Evolutionary conservation across 2,329 filamentous ascomycete species (phyloP), one percentile per base, ranked within the genome.

Genomic region (Fusarium albosuccineum): DNA sequence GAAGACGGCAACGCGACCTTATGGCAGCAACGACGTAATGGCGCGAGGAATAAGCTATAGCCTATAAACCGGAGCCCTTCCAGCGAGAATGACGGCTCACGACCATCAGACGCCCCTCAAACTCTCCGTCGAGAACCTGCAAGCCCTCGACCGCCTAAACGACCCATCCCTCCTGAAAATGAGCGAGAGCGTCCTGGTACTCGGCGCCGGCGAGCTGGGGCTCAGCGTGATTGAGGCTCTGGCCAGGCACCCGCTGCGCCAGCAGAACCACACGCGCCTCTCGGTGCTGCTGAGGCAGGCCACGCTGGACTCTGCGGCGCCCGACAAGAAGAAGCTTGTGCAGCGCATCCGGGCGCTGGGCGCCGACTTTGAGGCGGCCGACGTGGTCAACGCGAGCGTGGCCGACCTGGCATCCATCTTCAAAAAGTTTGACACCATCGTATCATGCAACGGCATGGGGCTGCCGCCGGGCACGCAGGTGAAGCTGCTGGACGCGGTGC

Each of bases 121-220:
- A 61, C 71, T 74, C 46, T 74, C 71, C n/a, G 29, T 72, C 13
- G 68, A 62, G 36, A 74, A 74, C 53, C 57, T 74, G 3, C 56
- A 64, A 60, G 71, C 71, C 27, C 63, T 74, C 17, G 64, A 74
- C 44, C 62, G 67, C 53, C 67, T 74, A 41, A 66, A 74, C 61
- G 49, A 66, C 30, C 64, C 70, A 14, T 59, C 57, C 9, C 55
- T 44, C 22, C 34, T 48, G 8, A 60, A 39, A 36, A 77, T 76
- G 75, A 55, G 67, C 16, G 60, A 72, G 11, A 76, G 60, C 53
- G 60, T 91, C 58, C 86, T 91, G 50, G 80, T 92, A 51, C 78
- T 92, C 60, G 89, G 90, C 53, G 86, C 87, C n/a, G 89, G 89
- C 60, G 89, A 92, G 78, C 84, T 92, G 13, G 90, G 89, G 49